phyloP scores from a whole-genome alignment of 495 filamentous ascomycete genomes.

The Letharia columbiana region DNA sequence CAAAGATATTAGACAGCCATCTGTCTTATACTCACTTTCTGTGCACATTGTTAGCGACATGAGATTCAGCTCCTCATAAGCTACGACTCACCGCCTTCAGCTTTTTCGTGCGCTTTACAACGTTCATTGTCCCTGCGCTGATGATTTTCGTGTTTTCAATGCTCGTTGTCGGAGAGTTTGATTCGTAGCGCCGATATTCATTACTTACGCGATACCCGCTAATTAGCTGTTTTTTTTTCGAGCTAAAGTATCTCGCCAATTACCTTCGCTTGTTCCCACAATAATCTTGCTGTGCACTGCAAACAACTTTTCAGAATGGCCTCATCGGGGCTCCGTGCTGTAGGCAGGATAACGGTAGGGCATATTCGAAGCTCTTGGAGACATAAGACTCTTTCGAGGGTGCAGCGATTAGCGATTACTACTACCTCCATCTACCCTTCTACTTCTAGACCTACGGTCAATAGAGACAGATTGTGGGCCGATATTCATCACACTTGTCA shows the following conservation, averaged over 20 bases:
- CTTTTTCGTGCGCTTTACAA: slow-evolving; percentile 69
- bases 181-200: neutral
- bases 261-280: neutral
- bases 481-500: slow-evolving; percentile 59
- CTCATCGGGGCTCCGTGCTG: neutral
- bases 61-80: slow-evolving; percentile 33
- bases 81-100: slow-evolving; percentile 60
- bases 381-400: neutral
- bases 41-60: slow-evolving; percentile 19
- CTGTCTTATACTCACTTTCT: slow-evolving; percentile 33
- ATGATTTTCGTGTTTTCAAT: neutral
- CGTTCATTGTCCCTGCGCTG: slow-evolving; percentile 56
- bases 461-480: slow-evolving; percentile 50
- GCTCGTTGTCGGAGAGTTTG: neutral
- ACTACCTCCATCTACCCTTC: slow-evolving; percentile 1
- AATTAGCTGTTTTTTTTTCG: neutral
- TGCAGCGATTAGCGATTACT: neutral
- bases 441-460: slow-evolving; percentile 29
- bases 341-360: neutral
- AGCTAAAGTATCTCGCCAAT: neutral
- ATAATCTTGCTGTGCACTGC: neutral
- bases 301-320: neutral
- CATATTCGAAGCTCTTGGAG: neutral
- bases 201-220: slow-evolving; percentile 4
- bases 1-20: neutral